Evolutionary conservation across 2,329 filamentous ascomycete species (phyloP).

Genomic region (Mariannaea sp.): DNA sequence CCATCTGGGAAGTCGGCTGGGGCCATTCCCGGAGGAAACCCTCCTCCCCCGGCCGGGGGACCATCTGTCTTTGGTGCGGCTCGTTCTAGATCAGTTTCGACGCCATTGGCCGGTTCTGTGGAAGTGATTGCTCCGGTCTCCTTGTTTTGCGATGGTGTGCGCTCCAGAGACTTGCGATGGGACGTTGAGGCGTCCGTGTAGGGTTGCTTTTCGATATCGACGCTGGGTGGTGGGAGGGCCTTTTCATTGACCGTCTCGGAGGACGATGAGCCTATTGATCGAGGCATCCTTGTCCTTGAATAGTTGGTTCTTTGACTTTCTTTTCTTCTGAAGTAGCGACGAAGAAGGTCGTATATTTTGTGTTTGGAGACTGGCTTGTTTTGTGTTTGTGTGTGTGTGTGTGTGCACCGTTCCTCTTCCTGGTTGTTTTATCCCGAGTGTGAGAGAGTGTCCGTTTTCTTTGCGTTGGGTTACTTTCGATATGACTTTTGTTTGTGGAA

Average conservation of each 20-base stretch:
- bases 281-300: conserved; percentile 24
- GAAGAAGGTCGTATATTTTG: too few relatives aligned
- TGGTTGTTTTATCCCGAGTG: not conserved
- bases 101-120: conserved; percentile 39
- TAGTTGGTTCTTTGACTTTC: too few relatives aligned
- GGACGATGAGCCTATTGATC: conserved; percentile 34
- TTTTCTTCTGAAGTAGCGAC: too few relatives aligned
- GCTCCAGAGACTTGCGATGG: conserved; percentile 2
- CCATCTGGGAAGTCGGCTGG: conserved; percentile 64
- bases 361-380: too few relatives aligned
- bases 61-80: conserved; percentile 18
- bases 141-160: conserved; percentile 18
- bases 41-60: conserved; percentile 19
- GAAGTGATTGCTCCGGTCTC: conserved; percentile 24
- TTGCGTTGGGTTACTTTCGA: too few relatives aligned
- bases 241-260: conserved; percentile 36
- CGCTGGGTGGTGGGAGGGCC: conserved; percentile 8
- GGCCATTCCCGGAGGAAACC: conserved; percentile 43
- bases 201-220: conserved; percentile 18
- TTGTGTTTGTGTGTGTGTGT: not conserved
- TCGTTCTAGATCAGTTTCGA: conserved; percentile 37
- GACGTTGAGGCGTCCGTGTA: conserved; percentile 3
- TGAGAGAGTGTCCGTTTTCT: too few relatives aligned
- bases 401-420: not conserved
- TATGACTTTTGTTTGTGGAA: too few relatives aligned